A percentile compares a stretch with the other conserved stretches of the same genome.
Evolutionary conservation across 331 rosid genomes (phyloP).

Genomic region (Arachis monticola): DNA sequence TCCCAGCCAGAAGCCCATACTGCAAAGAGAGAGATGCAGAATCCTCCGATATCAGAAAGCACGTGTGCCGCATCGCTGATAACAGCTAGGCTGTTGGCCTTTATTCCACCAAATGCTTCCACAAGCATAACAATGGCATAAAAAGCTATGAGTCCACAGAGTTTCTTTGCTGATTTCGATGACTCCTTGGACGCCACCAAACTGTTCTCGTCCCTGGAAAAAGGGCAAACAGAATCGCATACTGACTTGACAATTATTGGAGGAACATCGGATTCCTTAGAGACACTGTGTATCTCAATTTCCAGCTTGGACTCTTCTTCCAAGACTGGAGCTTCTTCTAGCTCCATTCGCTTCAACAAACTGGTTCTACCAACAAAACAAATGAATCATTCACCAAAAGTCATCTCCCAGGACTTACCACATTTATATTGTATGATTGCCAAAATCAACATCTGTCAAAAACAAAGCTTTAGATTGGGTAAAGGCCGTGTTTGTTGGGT

Average conservation of each 20-base stretch:
- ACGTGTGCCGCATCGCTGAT: conserved; percentile 91
- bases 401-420: background rate
- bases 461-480: background rate
- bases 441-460: conserved; percentile 6
- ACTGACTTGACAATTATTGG: conserved; percentile 36
- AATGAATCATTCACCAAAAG: conserved; percentile 21
- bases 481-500: conserved; percentile 14
- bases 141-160: conserved; percentile 61
- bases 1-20: conserved; percentile 91
- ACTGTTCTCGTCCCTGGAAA: conserved; percentile 53
- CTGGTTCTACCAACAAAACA: conserved; percentile 21
- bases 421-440: background rate
- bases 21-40: conserved; percentile 77
- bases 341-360: conserved; percentile 58
- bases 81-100: conserved; percentile 86
- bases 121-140: conserved; percentile 69
- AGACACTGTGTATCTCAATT: conserved; percentile 49
- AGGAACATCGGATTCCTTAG: conserved; percentile 41
- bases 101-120: conserved; percentile 81
- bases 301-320: conserved; percentile 45
- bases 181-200: conserved; percentile 56
- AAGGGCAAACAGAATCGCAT: conserved; percentile 58
- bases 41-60: conserved; percentile 87
- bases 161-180: conserved; percentile 68
- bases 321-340: conserved; percentile 45